These are phyloP conservation scores for Suhomyces sp. DNA, from an alignment of 805 yeast genomes.

Conservation along the genomic window DNA sequence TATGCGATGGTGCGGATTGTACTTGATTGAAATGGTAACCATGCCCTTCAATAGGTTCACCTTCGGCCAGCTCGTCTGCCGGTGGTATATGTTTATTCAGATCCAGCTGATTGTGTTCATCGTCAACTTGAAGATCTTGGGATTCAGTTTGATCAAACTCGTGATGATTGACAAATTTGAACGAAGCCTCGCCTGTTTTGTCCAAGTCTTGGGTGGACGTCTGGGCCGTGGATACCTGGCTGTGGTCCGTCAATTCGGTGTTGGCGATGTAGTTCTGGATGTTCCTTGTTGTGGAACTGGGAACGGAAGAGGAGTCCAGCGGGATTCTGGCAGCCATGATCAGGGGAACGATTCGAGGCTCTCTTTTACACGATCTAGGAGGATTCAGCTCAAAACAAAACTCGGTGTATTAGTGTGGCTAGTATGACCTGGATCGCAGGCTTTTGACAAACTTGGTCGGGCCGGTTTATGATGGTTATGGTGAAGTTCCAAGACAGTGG, in stretches of 20 bases:
- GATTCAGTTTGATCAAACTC: background rate
- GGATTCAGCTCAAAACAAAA: no score
- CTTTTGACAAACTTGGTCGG: no score
- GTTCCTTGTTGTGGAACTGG: conserved; percentile 23
- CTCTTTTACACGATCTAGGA: no score
- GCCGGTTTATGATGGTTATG: no score
- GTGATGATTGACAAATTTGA: conserved; percentile 5
- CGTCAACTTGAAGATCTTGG: no score
- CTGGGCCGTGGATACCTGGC: conserved; percentile 15
- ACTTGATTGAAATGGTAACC: background rate
- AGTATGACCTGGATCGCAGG: no score
- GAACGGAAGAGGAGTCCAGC: conserved; percentile 21
- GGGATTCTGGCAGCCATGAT: no score
- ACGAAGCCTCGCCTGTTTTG: conserved; percentile 5
- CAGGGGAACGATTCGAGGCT: no score
- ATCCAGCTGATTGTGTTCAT: no score
- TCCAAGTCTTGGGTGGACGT: conserved; percentile 13
- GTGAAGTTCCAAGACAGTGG: no score
- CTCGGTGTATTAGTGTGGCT: no score
- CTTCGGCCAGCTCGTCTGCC: background rate
- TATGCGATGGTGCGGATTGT: background rate
- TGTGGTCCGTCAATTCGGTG: conserved; percentile 25
- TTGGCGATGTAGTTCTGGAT: conserved; percentile 28
- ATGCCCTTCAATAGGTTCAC: background rate
- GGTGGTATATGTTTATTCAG: no score